These are phyloP conservation scores for Xylaria sp. DNA, from an alignment of 2,329 filamentous ascomycete species.

Conservation along the genomic window DNA sequence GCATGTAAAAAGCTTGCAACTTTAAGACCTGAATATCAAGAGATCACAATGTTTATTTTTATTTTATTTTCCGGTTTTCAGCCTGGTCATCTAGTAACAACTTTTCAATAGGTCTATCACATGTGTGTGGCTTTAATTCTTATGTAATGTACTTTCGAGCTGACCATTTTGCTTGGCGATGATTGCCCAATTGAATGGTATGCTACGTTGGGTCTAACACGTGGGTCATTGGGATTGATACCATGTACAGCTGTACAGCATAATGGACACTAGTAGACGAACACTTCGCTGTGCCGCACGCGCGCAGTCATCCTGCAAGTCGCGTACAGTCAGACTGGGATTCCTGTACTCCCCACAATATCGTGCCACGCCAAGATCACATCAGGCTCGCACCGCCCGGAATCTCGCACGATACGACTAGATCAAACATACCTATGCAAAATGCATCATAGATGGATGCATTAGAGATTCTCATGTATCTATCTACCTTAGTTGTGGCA, in stretches of 20 bases:
- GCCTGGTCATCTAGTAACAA: too few relatives aligned
- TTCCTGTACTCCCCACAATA: neutral
- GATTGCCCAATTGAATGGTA: slow-evolving; percentile 17
- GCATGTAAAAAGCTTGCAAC: neutral
- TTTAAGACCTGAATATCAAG: neutral
- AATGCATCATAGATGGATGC: too few relatives aligned
- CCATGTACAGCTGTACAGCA: too few relatives aligned
- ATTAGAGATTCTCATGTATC: too few relatives aligned
- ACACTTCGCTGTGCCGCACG: slow-evolving; percentile 17
- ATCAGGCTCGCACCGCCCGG: neutral
- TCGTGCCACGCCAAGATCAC: neutral
- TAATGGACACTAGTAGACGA: neutral
- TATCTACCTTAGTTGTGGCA: slow-evolving; percentile 2
- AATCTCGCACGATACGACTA: neutral
- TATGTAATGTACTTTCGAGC: neutral
- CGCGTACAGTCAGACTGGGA: slow-evolving; percentile 13
- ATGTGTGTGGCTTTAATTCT: neutral
- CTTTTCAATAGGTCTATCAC: too few relatives aligned
- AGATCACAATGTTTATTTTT: too few relatives aligned
- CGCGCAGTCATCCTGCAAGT: slow-evolving; percentile 13
- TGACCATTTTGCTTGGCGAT: neutral
- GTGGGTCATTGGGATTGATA: slow-evolving; percentile 12
- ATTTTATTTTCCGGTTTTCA: too few relatives aligned
- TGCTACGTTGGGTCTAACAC: slow-evolving; percentile 22
- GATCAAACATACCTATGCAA: neutral